Evolutionary conservation across 2,329 filamentous ascomycete species (phyloP), one percentile per base, ranked within the genome.

Genomic region (Ascochyta viciae-villosae): DNA sequence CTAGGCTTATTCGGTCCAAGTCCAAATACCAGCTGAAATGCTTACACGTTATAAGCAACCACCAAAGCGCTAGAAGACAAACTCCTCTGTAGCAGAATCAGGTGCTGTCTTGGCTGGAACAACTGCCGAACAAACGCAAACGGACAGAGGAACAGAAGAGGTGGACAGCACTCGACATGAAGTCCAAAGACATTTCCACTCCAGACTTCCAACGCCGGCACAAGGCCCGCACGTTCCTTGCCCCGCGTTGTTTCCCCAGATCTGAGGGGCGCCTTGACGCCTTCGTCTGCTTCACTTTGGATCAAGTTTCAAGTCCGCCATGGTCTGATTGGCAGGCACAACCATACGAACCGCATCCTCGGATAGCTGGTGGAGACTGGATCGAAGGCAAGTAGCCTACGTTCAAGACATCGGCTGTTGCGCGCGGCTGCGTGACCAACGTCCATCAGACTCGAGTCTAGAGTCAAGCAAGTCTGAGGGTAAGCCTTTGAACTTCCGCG

Each of bases 331-430:
- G 52, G 52, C 16, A 10, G 15, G 13, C n/a, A 35, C 1, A 3
- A 6, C 23, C 29, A 6, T 35, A 5, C 29, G 22, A 55, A 42
- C 41, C 42, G 31, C 42, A 47, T 47, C 33, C 29, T 40, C 41
- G 31, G 47, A 34, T 42, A n/a, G 37, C 33, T 50, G 16, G 41
- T 23, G 42, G 31, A 26, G n/a, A 38, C 16, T 38, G 24, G 50
- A 41, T 47, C 35, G 15, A 10, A 47, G 24, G 35, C 37, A 56
- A 41, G 26, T 50, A 56, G 53, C 46, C 53, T 31, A 50, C 37
- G 42, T 39, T 29, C 33, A 29, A 42, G 46, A 50, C 53, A 50
- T 56, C 53, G 42, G 53, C 53, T 56, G 47, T 39, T 31, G 46
- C 3, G 23, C 37, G 31, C 39, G 46, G 47, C 46, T 47, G 46